phyloP scores from a whole-genome alignment of 176 grass and related monocot genomes.

The Panicum miliaceum region DNA sequence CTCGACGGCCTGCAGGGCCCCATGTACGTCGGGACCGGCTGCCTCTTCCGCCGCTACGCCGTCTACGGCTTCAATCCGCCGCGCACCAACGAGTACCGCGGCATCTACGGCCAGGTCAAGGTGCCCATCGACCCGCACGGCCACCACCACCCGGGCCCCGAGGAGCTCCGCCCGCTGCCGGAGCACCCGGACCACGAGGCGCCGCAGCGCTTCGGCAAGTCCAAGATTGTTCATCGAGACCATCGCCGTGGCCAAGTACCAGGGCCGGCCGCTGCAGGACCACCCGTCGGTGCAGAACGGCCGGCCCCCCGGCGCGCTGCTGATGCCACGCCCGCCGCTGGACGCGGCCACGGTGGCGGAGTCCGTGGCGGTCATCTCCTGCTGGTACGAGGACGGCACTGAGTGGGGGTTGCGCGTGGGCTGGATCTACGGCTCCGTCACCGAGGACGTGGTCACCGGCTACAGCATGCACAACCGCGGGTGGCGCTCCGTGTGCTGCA shows the following conservation, averaged over 20 bases:
- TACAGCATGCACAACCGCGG: constrained; percentile 95
- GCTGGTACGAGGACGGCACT: constrained; percentile 87
- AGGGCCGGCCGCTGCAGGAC: constrained; percentile 84
- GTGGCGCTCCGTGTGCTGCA: constrained; percentile 97
- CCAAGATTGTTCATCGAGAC: constrained; percentile 64
- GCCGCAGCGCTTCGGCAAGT: constrained; percentile 72
- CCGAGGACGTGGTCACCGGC: constrained; percentile 89
- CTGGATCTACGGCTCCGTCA: constrained; percentile 95
- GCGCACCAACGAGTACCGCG: constrained; percentile 57
- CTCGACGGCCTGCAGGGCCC: constrained; percentile 79
- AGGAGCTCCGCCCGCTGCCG: constrained; percentile 42
- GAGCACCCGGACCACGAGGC: constrained; percentile 60
- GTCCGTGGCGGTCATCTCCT: constrained; percentile 81
- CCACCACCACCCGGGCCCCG: not conserved
- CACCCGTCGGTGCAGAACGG: constrained; percentile 78
- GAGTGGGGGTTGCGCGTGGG: constrained; percentile 84
- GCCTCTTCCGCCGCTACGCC: constrained; percentile 74
- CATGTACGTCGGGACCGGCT: constrained; percentile 82
- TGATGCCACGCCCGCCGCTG: constrained; percentile 53
- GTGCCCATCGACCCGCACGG: constrained; percentile 33
- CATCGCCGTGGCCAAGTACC: constrained; percentile 81
- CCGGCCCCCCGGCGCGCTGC: constrained; percentile 67
- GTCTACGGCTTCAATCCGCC: constrained; percentile 74
- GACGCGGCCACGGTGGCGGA: constrained; percentile 71
- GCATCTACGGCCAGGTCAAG: constrained; percentile 43